Evolutionary conservation across 2,329 filamentous ascomycete species (phyloP).

Genomic region (Epichloe sibirici): DNA sequence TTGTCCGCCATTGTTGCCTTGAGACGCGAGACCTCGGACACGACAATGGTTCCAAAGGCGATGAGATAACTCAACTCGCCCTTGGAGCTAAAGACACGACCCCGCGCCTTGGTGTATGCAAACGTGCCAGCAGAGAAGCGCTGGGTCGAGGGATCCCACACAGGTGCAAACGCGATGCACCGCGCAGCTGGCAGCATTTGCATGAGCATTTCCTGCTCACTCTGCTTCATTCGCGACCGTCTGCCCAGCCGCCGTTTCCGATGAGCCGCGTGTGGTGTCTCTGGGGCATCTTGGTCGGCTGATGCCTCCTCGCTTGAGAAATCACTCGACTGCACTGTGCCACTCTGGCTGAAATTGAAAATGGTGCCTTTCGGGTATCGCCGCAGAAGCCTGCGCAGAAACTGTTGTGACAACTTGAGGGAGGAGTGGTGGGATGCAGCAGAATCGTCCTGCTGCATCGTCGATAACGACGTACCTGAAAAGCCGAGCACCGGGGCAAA

Average conservation of each 20-base stretch:
- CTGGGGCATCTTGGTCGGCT: neutral
- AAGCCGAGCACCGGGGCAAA: slow-evolving; percentile 20
- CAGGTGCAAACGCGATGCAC: slow-evolving; percentile 33
- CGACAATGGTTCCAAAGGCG: slow-evolving; percentile 41
- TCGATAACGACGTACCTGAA: slow-evolving; percentile 22
- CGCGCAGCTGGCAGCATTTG: slow-evolving; percentile 29
- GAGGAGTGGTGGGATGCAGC: slow-evolving; percentile 4
- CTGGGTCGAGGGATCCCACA: slow-evolving; percentile 34
- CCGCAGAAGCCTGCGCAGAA: slow-evolving; percentile 28
- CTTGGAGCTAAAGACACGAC: slow-evolving; percentile 30
- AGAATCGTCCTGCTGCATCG: slow-evolving; percentile 17
- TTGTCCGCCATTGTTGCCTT: slow-evolving; percentile 25
- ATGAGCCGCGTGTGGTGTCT: neutral
- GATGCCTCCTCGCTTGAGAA: slow-evolving; percentile 14
- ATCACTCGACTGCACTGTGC: slow-evolving; percentile 21
- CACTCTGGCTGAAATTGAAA: slow-evolving; percentile 30
- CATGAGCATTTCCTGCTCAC: slow-evolving; percentile 16
- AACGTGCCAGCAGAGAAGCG: slow-evolving; percentile 38
- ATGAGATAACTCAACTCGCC: slow-evolving; percentile 39
- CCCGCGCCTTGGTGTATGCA: slow-evolving; percentile 31
- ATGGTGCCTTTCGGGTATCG: slow-evolving; percentile 33
- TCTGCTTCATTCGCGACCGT: slow-evolving; percentile 7
- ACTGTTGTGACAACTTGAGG: slow-evolving; percentile 22
- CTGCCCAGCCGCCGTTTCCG: neutral
- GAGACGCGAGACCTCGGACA: slow-evolving; percentile 42